Base-by-base conservation (phyloP, 2,329 filamentous ascomycete species). In the Dactylellina parvicollis region DNA sequence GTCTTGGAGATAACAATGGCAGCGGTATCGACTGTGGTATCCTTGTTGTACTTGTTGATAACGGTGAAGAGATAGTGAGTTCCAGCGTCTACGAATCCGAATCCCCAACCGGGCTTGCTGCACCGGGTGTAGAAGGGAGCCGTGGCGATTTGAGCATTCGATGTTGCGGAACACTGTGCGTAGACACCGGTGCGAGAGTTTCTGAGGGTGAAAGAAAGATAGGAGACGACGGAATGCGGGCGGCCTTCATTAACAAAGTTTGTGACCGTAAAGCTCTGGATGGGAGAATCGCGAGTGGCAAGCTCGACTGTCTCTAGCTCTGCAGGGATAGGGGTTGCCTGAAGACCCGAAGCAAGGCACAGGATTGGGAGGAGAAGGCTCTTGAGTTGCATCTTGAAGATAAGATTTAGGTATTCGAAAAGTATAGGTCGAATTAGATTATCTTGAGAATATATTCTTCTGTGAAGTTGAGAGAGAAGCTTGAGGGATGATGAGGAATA, bases 91-190 rank as follows among this genome's bases (percentile, higher is more conserved):
- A 14, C 10, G 14, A 59, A 59, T 2, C 54, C 54, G 18, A 59
- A 59, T 22, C 54, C 54, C 14, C 44, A 26, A 20, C 54, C 54
- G n/a, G 40, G 38, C n/a, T 20, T 28, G 14, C 28, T 8, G n/a
- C 54, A 59, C 8, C 54, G 38, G 9, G 54, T 59, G 54, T 59
- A 46, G 38, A 32, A 34, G 5, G 54, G 38, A n/a, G 54, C 24
- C 3, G 54, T 59, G 18, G 54, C 54, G 24, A 59, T 46, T 7
- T 30, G 18, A 4, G 10, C 10, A 28, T 9, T 46, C 30, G 44
- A 9, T 4, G 1, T 59, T n/a, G 40, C 54, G 20, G 9, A 8
- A n/a, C 54, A 59, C 2, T 9, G 32, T 10, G 54, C 38, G 3
- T 40, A 32, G n/a, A 3, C 14, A 5, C 28, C 28, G 2, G 54